Conservation (phyloP, 129 eudicot genomes). For the Kitagawia praeruptora region DNA sequence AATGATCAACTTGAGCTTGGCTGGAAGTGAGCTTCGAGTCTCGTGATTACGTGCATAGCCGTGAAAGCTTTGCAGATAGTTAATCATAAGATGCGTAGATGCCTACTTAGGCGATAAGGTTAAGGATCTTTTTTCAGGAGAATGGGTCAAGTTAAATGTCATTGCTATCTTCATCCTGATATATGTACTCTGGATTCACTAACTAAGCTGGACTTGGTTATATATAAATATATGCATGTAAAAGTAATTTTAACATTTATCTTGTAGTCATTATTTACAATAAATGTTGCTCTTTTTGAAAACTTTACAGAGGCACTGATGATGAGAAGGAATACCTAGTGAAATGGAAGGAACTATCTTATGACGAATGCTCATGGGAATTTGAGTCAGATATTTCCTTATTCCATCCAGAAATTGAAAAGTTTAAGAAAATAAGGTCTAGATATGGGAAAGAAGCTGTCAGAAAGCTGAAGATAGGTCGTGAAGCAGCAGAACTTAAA, state of each 20-base stretch:
- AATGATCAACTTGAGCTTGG: background rate
- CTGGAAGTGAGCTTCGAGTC: background rate
- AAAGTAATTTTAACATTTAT: background rate
- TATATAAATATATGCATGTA: background rate
- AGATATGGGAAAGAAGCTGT: conserved; percentile 41
- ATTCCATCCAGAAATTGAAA: conserved; percentile 56
- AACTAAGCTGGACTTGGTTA: background rate
- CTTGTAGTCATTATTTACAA: background rate
- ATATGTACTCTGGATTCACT: background rate
- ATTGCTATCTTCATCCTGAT: background rate
- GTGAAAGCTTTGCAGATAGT: background rate
- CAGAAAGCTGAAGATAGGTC: conserved; percentile 43
- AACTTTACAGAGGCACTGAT: background rate
- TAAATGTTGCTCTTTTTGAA: background rate
- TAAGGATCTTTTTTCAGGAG: background rate
- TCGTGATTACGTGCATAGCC: background rate
- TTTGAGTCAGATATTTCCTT: conserved; percentile 38
- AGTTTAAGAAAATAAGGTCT: conserved; percentile 51
- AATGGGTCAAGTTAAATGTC: background rate
- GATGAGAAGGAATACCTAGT: conserved; percentile 85
- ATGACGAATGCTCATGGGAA: conserved; percentile 98
- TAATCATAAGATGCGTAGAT: background rate
- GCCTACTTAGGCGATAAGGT: background rate
- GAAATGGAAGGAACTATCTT: conserved; percentile 83
- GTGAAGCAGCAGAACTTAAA: conserved; percentile 47